These are phyloP conservation scores for Aureobasidium lini DNA, from an alignment of 2,329 filamentous ascomycete genomes.

Conservation along the genomic window DNA sequence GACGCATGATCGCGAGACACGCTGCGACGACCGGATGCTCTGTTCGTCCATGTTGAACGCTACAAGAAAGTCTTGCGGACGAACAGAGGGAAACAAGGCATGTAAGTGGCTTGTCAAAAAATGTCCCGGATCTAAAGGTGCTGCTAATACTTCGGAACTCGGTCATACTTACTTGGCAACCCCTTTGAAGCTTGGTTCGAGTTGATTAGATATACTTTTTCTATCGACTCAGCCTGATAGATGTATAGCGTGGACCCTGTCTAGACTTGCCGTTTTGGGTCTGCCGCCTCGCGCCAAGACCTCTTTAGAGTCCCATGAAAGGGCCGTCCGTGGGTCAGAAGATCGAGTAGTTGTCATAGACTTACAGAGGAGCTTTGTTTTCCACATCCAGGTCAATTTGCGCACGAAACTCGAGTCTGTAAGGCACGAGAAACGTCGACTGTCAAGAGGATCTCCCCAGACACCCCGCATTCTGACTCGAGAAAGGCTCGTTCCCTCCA, in stretches of 20 bases:
- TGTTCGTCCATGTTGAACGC: constrained; percentile 7
- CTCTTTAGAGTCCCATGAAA: too few relatives aligned
- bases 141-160: neutral
- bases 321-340: too few relatives aligned
- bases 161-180: neutral
- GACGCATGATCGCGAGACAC: constrained; percentile 13
- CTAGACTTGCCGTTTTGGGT: neutral
- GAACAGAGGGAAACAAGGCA: neutral
- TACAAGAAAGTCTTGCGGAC: neutral
- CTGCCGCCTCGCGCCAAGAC: neutral
- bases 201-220: neutral
- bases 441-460: too few relatives aligned
- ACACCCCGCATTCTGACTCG: too few relatives aligned
- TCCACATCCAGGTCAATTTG: too few relatives aligned
- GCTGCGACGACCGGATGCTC: constrained; percentile 7
- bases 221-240: neutral
- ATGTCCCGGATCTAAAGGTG: neutral
- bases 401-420: too few relatives aligned
- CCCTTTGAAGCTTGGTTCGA: neutral
- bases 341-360: too few relatives aligned
- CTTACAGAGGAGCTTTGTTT: too few relatives aligned
- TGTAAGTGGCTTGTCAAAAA: neutral
- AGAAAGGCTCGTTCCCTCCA: too few relatives aligned
- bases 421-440: too few relatives aligned
- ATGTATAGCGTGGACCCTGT: neutral